These are phyloP conservation scores for Leptographium lundbergii DNA, from an alignment of 2,329 filamentous ascomycete genomes.

Conservation along the genomic window DNA sequence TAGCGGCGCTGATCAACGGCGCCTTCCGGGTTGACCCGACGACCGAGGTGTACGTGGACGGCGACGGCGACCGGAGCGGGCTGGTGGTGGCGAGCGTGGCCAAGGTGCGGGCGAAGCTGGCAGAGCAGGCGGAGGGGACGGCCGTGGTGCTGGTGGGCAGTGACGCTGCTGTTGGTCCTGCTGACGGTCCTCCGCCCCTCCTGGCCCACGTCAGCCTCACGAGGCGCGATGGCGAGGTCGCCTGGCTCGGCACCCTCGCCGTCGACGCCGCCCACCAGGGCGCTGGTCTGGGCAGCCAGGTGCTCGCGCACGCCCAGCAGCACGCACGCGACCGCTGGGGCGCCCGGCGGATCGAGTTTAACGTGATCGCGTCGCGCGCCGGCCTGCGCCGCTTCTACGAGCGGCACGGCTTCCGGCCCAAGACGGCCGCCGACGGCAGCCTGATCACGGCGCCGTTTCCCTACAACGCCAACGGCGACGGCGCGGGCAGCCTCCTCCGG, in stretches of 20 bases:
- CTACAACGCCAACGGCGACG: neutral
- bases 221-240: neutral
- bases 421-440: neutral
- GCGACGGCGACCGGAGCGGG: neutral
- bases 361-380: neutral
- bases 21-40: neutral
- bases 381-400: neutral
- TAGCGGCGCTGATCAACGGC: neutral
- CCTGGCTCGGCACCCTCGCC: neutral
- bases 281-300: neutral
- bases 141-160: neutral
- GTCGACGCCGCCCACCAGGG: neutral
- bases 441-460: neutral
- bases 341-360: neutral
- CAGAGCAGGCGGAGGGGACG: neutral
- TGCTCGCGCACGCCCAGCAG: neutral
- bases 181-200: too few species aligned
- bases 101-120: neutral
- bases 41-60: neutral
- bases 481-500: neutral
- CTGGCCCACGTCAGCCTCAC: neutral
- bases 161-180: neutral
- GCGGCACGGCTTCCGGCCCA: neutral
- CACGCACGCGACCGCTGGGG: neutral
- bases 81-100: neutral